Evolutionary conservation across 202 grass and related monocot genomes (phyloP), one percentile per base, ranked within the genome.

Genomic region (Bolboschoenoplectus hybrid): DNA sequence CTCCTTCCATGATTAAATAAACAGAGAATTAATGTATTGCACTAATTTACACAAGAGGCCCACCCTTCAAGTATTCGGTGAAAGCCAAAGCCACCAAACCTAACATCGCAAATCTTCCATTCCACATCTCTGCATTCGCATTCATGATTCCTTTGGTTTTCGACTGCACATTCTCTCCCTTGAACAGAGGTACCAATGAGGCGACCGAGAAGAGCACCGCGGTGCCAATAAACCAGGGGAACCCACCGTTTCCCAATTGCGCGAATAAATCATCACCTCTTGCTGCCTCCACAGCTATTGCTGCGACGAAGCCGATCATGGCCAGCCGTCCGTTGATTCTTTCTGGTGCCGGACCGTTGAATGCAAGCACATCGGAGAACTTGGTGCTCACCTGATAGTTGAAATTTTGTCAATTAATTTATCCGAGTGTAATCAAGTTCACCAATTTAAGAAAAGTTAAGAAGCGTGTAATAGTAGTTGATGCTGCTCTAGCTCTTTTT

Each of bases 311-410:
- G 12, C 90, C 92, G 7, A 92, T 60, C 92, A 92, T 94, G 39
- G 92, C 92, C 10, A 94, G 86, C 2, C 90, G 88, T 3, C 92
- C 92, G 47, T 94, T 94, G 89, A 93, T 93, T 57, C 87, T 63
- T 71, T 93, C 91, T 17, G 91, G 91, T 6, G 87, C 91, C 1
- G 89, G 89, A 7, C 91, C 91, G 20, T 76, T 89, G 75, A 93
- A 93, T 36, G 87, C 82, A 43, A 93, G 87, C 72, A 80, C 63
- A 71, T 93, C 91, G 3, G 62, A 84, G 13, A 90, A 74, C 6
- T 83, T 67, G 1, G 66, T 79, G 82, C 55, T 84, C 56, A 70
- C 77, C 81, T 87, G 45, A 3, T 32, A 17, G 19, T 11, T 49
- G 16, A 32, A 12, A 67, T 20, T 6, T 58, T 83, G 14, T 9